Evolutionary conservation across 202 grass and related monocot species (phyloP).

Genomic region (Cymbopogon flexuosus): DNA sequence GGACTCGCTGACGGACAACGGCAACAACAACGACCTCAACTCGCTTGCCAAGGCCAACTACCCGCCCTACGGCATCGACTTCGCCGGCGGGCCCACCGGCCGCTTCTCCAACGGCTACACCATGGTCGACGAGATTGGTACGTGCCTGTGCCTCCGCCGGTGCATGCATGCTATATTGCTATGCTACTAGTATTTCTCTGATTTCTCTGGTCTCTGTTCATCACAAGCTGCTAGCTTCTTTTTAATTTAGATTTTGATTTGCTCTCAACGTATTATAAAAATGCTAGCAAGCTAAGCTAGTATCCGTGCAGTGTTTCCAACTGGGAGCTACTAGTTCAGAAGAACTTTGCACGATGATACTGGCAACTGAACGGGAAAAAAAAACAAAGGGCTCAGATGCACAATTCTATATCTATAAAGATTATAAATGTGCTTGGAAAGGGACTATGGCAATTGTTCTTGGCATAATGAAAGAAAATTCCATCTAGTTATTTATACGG

Average conservation of each 20-base stretch:
- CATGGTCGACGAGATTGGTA: conserved; percentile 84
- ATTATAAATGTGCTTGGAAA: neutral
- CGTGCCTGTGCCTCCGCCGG: neutral
- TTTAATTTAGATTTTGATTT: no score
- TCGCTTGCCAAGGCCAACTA: conserved; percentile 85
- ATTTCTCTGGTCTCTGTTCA: no score
- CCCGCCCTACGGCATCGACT: conserved; percentile 83
- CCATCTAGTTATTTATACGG: neutral
- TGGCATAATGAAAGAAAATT: neutral
- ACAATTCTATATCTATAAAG: neutral
- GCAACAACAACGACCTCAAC: conserved; percentile 81
- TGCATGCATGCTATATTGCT: no score
- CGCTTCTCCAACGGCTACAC: conserved; percentile 89
- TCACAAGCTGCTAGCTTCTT: no score
- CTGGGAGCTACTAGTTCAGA: neutral
- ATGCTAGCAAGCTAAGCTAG: neutral
- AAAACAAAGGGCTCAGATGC: neutral
- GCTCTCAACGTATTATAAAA: no score
- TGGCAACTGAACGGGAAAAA: neutral
- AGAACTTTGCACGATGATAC: neutral
- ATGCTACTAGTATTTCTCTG: no score
- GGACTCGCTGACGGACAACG: conserved; percentile 83
- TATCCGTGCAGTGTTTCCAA: neutral
- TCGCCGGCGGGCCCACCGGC: conserved; percentile 62
- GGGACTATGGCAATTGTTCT: neutral